phyloP scores from a whole-genome alignment of 2,329 filamentous ascomycete genomes.

The Fusarium xylarioides region DNA sequence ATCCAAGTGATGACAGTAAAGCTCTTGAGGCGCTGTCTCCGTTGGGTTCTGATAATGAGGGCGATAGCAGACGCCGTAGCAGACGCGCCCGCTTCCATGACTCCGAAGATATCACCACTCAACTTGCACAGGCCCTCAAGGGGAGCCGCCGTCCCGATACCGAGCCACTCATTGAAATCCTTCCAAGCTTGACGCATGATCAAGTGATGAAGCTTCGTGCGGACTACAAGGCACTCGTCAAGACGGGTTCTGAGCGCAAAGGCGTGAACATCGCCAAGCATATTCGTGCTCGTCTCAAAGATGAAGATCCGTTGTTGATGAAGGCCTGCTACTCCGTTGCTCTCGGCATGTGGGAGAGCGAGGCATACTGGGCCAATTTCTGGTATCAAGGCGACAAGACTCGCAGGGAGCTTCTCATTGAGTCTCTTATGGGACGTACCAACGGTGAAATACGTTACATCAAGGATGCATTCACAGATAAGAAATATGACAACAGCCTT shows the following conservation, averaged over 20 bases:
- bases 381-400: conserved; percentile 93
- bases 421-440: conserved; percentile 87
- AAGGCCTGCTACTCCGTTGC: conserved; percentile 93
- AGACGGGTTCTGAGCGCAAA: conserved; percentile 75
- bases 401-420: conserved; percentile 88
- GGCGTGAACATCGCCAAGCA: conserved; percentile 89
- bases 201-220: conserved; percentile 86
- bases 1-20: conserved; percentile 59
- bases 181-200: conserved; percentile 85
- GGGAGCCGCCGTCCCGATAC: conserved; percentile 72
- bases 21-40: conserved; percentile 63
- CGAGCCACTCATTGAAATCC: conserved; percentile 79
- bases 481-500: conserved; percentile 86
- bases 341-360: conserved; percentile 88
- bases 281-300: conserved; percentile 79
- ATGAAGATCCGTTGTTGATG: conserved; percentile 78
- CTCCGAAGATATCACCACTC: conserved; percentile 78
- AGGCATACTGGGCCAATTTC: conserved; percentile 98
- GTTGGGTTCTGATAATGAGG: conserved; percentile 56
- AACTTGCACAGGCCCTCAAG: conserved; percentile 78
- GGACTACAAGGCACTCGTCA: conserved; percentile 92
- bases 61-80: conserved; percentile 56
- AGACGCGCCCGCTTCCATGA: conserved; percentile 84
- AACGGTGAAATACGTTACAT: conserved; percentile 89
- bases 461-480: conserved; percentile 89